Evolutionary conservation across 176 grass and related monocot genomes (phyloP), one percentile per base, ranked within the genome.

Genomic region (Ensete ventricosum): DNA sequence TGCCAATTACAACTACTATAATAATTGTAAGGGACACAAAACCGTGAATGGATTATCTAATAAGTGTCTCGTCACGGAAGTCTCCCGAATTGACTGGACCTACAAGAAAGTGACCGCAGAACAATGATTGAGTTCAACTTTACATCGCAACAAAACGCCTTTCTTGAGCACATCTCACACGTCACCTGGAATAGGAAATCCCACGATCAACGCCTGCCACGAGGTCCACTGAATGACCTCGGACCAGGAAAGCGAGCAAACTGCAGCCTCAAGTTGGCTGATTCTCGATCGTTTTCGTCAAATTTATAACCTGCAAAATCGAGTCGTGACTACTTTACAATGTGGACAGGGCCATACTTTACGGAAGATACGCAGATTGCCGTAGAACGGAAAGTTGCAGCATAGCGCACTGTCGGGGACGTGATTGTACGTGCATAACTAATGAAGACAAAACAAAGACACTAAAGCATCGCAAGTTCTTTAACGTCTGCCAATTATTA

Each of bases 281-380:
- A 99, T 4, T 99, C 91, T 57, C 91, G 88, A 74, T 99, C 96
- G 73, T 89, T 89, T 78, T 95, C 91, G 70, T 99, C 96, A 74
- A 99, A 90, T 83, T 89, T 91, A 91, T 99, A 99, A 95, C 96
- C 96, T 99, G 91, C 88, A 99, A 99, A 99, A 94, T 52, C 68
- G 91, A 99, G 91, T 84, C 87, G 91, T 73, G 65, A 76, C 79
- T 62, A 62, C 48, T 82, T 84, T 52, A 82, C 73, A 69, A 77
- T 65, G 76, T 49, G 9, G 23, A 67, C 14, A 9, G 53, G 62
- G 64, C 67, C 16, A 64, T 1, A 22, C 21, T 79, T 67, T 7
- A 72, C 53, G 24, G 71, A 77, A 49, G 24, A 24, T 72, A 73
- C 52, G 66, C 22, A 34, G 64, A 60, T 74, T 77, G n/a, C 26